Evolutionary conservation across 75 land plant genomes (phyloP).

Genomic region (Selaginella moellendorffii): DNA sequence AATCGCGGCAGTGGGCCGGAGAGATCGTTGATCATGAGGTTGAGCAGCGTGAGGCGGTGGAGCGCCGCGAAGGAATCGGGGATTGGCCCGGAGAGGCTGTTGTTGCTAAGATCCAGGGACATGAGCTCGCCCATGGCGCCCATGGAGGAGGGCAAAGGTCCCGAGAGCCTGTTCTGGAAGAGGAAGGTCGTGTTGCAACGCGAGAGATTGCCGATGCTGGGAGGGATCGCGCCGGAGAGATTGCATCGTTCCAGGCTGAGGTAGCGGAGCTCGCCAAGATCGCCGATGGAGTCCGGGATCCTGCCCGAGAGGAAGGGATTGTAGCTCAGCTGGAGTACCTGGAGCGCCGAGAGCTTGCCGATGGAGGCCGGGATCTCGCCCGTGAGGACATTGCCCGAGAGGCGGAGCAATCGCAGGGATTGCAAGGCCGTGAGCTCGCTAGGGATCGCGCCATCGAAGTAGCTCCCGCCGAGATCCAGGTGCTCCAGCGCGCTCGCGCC

Average conservation of each 20-base stretch:
- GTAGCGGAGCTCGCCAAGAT: not conserved
- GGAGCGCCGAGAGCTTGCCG: conserved; percentile 3
- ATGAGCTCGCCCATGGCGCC: conserved; percentile 26
- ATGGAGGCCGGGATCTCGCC: not conserved
- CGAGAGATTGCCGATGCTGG: not conserved
- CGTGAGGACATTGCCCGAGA: not conserved
- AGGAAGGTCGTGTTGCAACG: not conserved
- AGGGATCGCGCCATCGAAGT: conserved; percentile 1
- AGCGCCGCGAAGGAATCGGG: conserved; percentile 8
- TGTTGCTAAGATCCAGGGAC: conserved; percentile 37
- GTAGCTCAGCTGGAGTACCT: not conserved
- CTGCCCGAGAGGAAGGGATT: not conserved
- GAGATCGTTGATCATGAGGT: conserved; percentile 44
- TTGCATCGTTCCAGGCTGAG: not conserved
- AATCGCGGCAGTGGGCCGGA: conserved; percentile 37
- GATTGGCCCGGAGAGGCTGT: conserved; percentile 4
- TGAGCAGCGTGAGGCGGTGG: conserved; percentile 25
- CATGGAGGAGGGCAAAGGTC: conserved; percentile 25
- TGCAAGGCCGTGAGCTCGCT: not conserved
- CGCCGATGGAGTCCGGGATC: not conserved
- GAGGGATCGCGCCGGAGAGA: not conserved
- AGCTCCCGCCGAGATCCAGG: conserved; percentile 8
- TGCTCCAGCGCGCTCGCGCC: not conserved
- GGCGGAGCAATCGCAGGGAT: not conserved
- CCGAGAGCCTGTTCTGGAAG: conserved; percentile 31